These are phyloP conservation scores for Gnomoniopsis smithogilvyi DNA, from an alignment of 2,329 filamentous ascomycete species.

Conservation along the genomic window DNA sequence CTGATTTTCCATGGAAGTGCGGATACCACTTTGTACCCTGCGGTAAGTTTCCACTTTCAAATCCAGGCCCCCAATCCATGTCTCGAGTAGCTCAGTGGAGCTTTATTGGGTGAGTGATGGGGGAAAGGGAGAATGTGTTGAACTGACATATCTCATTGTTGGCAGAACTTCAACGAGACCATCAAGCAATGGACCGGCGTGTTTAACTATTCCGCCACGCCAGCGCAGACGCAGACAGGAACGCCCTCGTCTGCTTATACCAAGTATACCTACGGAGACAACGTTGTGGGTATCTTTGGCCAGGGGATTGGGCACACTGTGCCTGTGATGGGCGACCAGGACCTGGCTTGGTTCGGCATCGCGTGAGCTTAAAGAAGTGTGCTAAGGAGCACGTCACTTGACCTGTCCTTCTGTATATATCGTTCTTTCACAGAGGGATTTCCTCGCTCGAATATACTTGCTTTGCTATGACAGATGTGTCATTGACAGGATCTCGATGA, in stretches of 20 bases:
- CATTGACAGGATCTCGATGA: too few species aligned
- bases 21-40: slow-evolving; percentile 35
- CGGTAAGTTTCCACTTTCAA: background rate
- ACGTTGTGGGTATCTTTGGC: slow-evolving; percentile 32
- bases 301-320: slow-evolving; percentile 32
- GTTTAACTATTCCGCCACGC: slow-evolving; percentile 30
- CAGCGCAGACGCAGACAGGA: slow-evolving; percentile 27
- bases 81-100: slow-evolving; percentile 24
- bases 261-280: slow-evolving; percentile 33
- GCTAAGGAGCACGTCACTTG: too few species aligned
- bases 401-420: background rate
- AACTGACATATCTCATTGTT: background rate
- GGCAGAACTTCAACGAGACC: slow-evolving; percentile 37
- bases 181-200: slow-evolving; percentile 47
- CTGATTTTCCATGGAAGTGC: slow-evolving; percentile 41
- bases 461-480: too few species aligned
- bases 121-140: too few species aligned
- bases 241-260: slow-evolving; percentile 34
- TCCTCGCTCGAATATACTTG: too few species aligned
- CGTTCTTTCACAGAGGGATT: too few species aligned
- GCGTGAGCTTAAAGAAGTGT: background rate
- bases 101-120: background rate
- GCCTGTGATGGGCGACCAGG: slow-evolving; percentile 29
- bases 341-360: slow-evolving; percentile 35
- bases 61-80: background rate